Percentiles rank a stretch among this genome's conserved stretches.
These are phyloP conservation scores for Hypoxylon sp. DNA, from an alignment of 2,329 filamentous ascomycete species.

Conservation along the genomic window DNA sequence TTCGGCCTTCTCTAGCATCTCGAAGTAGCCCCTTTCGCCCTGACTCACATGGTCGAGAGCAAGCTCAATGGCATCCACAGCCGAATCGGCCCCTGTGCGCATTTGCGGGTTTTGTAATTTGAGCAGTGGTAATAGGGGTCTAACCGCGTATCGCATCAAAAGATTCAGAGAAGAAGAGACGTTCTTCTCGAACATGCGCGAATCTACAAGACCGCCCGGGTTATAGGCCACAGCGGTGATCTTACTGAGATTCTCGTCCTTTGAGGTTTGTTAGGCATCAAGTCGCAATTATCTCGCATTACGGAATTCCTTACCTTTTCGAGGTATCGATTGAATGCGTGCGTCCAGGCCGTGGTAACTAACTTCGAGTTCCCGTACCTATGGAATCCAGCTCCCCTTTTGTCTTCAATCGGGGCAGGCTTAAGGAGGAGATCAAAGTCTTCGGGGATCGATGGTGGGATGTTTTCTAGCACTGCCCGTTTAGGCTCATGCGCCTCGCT, in stretches of 20 bases:
- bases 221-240: constrained; percentile 53
- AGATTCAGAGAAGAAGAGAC: constrained; percentile 50
- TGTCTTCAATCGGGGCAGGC: constrained; percentile 51
- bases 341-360: constrained; percentile 56
- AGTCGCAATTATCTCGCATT: background rate
- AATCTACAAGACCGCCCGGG: constrained; percentile 56
- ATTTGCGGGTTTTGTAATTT: constrained; percentile 54
- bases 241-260: constrained; percentile 49
- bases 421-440: constrained; percentile 57
- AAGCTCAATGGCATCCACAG: constrained; percentile 44
- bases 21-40: constrained; percentile 55
- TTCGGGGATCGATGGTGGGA: constrained; percentile 54
- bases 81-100: constrained; percentile 53
- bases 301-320: constrained; percentile 36
- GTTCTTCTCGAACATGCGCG: constrained; percentile 56
- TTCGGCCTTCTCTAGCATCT: constrained; percentile 39
- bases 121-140: constrained; percentile 49
- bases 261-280: background rate
- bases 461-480: constrained; percentile 57
- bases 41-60: constrained; percentile 48
- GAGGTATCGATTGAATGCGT: constrained; percentile 56
- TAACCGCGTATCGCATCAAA: constrained; percentile 50
- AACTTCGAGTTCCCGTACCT: constrained; percentile 61
- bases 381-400: constrained; percentile 58
- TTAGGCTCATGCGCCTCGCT: constrained; percentile 56